Evolutionary conservation across 2,329 filamentous ascomycete species (phyloP).

Genomic region (Pezicula rhizophila): DNA sequence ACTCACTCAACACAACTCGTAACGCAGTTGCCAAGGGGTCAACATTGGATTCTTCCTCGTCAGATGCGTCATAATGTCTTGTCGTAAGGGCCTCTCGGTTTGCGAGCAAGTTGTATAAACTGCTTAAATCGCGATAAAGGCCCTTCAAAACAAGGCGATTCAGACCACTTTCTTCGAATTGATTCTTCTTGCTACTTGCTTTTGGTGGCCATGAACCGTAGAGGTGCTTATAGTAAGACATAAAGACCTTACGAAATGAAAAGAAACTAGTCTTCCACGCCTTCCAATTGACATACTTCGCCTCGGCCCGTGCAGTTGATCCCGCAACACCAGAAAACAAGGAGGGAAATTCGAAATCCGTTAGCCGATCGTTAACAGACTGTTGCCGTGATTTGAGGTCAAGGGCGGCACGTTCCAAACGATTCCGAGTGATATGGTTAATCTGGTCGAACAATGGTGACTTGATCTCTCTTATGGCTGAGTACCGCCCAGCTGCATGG

Average conservation of each 20-base stretch:
- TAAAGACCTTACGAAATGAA: slow-evolving; percentile 59
- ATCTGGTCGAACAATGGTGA: slow-evolving; percentile 67
- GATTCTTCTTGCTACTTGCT: slow-evolving; percentile 85
- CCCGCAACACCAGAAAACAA: slow-evolving; percentile 84
- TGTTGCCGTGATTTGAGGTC: slow-evolving; percentile 70
- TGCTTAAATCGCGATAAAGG: slow-evolving; percentile 79
- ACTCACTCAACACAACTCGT: slow-evolving; percentile 76
- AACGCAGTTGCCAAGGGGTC: slow-evolving; percentile 64
- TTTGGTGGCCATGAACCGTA: slow-evolving; percentile 86
- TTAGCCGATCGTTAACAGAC: slow-evolving; percentile 66
- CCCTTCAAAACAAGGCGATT: slow-evolving; percentile 78
- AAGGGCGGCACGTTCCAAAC: slow-evolving; percentile 75
- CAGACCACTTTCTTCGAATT: slow-evolving; percentile 77
- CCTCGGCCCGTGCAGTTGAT: slow-evolving; percentile 71
- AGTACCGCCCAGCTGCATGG: slow-evolving; percentile 83
- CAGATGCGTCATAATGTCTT: slow-evolving; percentile 57
- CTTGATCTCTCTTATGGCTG: slow-evolving; percentile 60
- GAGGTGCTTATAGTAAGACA: slow-evolving; percentile 58
- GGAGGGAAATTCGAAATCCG: slow-evolving; percentile 85
- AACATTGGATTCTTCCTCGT: slow-evolving; percentile 45
- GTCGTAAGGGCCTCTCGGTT: slow-evolving; percentile 75
- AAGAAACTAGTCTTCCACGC: slow-evolving; percentile 72
- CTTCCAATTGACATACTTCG: slow-evolving; percentile 75
- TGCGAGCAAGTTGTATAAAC: slow-evolving; percentile 81
- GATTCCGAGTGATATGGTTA: slow-evolving; percentile 63